phyloP scores from a whole-genome alignment of 768 basidiomycete species.

The Trametes maxima region DNA sequence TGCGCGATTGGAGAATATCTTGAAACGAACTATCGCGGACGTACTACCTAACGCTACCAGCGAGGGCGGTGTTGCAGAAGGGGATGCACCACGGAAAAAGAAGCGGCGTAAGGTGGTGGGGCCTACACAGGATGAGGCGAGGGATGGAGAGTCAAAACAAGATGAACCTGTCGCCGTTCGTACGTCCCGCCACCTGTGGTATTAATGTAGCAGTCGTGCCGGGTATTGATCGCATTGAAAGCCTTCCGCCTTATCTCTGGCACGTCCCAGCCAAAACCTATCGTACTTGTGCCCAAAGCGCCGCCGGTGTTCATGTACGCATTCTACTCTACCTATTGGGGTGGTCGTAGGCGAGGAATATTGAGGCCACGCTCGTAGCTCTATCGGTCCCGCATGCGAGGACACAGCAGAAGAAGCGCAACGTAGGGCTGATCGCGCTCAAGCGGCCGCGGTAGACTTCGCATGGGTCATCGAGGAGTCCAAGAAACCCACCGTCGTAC shows the following conservation, averaged over 20 bases:
- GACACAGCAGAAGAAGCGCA: conserved; percentile 34
- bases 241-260: conserved; percentile 32
- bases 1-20: conserved; percentile 21
- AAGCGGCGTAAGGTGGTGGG: conserved; percentile 7
- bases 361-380: conserved; percentile 19
- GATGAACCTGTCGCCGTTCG: conserved; percentile 7
- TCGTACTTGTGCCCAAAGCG: conserved; percentile 26
- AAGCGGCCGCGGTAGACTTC: conserved; percentile 34
- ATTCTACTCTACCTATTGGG: background rate
- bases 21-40: conserved; percentile 18
- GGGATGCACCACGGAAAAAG: background rate
- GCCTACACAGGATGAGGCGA: background rate
- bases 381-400: conserved; percentile 32
- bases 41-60: background rate
- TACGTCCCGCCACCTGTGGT: background rate
- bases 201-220: background rate
- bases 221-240: background rate
- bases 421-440: conserved; percentile 29
- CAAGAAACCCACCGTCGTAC: conserved; percentile 25
- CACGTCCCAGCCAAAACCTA: conserved; percentile 18
- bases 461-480: conserved; percentile 30
- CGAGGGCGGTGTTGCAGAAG: background rate
- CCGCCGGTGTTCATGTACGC: conserved; percentile 26
- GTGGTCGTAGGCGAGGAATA: too few relatives aligned
- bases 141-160: background rate